These are phyloP conservation scores for Calonectria hawksworthii DNA, from an alignment of 2,329 filamentous ascomycete species.

Conservation along the genomic window DNA sequence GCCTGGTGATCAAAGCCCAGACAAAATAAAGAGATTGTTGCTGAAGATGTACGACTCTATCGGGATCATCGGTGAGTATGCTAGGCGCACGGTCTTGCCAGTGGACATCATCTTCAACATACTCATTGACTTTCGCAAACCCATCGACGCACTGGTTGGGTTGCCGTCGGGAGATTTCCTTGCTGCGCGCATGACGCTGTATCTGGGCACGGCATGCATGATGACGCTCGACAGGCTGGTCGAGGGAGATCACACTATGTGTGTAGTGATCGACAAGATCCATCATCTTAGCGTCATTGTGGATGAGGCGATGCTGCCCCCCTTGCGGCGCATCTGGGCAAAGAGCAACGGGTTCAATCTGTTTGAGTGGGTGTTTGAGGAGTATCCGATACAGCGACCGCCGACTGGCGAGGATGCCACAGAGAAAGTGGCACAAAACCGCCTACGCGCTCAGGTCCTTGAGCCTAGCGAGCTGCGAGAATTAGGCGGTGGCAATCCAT, in stretches of 20 bases:
- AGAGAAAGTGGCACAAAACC: background rate
- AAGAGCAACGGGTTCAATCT: background rate
- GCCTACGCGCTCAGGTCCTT: slow-evolving; percentile 1
- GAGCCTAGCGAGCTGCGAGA: background rate
- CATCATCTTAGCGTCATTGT: background rate
- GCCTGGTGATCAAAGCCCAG: too few species aligned
- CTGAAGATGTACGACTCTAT: background rate
- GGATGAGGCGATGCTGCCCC: slow-evolving; percentile 1
- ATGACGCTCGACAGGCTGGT: background rate
- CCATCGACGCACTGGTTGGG: background rate
- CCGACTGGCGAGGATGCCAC: background rate
- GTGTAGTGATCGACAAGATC: background rate
- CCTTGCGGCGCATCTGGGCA: background rate
- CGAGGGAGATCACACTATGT: background rate
- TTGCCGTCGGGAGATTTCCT: slow-evolving; percentile 5
- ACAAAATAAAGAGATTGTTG: background rate
- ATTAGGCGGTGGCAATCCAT: background rate
- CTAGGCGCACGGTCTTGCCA: background rate
- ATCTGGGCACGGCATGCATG: background rate
- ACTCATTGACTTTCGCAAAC: background rate
- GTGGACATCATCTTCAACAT: background rate
- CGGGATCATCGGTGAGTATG: background rate
- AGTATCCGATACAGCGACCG: background rate
- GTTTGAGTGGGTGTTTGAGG: slow-evolving; percentile 1
- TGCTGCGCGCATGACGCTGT: background rate